Evolutionary conservation across 768 basidiomycete species (phyloP).

Genomic region (Boletus sensibilis): DNA sequence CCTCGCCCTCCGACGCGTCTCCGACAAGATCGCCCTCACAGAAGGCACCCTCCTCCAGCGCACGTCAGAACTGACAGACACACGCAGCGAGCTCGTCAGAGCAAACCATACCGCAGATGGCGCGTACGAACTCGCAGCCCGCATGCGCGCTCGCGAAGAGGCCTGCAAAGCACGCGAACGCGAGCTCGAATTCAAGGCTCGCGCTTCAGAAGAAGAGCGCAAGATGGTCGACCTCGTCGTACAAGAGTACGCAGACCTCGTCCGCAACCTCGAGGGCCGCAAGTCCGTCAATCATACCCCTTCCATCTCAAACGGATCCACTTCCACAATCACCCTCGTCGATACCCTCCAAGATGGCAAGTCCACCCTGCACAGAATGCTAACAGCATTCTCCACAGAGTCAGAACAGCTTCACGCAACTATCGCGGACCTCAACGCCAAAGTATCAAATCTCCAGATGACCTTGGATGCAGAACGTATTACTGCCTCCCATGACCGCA

Average conservation of each 20-base stretch:
- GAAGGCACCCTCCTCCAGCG: slow-evolving; percentile 54
- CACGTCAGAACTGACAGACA: slow-evolving; percentile 46
- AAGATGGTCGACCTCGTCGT: slow-evolving; percentile 64
- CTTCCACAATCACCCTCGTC: slow-evolving; percentile 26
- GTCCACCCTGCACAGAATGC: slow-evolving; percentile 45
- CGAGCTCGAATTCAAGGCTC: slow-evolving; percentile 46
- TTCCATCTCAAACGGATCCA: slow-evolving; percentile 8
- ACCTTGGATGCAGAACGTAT: slow-evolving; percentile 48
- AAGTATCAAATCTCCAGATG: slow-evolving; percentile 43
- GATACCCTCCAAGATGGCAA: slow-evolving; percentile 49
- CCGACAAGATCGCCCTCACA: slow-evolving; percentile 63
- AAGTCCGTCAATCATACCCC: slow-evolving; percentile 21
- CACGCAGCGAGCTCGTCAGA: slow-evolving; percentile 43
- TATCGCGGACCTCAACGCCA: slow-evolving; percentile 40
- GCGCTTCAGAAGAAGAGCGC: slow-evolving; percentile 53
- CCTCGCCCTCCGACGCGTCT: slow-evolving; percentile 63
- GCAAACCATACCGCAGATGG: slow-evolving; percentile 44
- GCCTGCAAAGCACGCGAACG: slow-evolving; percentile 48
- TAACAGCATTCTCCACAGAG: slow-evolving; percentile 50
- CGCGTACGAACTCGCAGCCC: slow-evolving; percentile 56
- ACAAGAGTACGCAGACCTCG: slow-evolving; percentile 73
- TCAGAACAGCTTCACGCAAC: slow-evolving; percentile 46
- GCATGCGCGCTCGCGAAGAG: slow-evolving; percentile 55
- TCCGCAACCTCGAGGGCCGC: slow-evolving; percentile 59
- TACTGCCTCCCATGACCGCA: slow-evolving; percentile 41